These are phyloP conservation scores for Leishmania turanica DNA, from an alignment of 208 protist species.

Conservation along the genomic window DNA sequence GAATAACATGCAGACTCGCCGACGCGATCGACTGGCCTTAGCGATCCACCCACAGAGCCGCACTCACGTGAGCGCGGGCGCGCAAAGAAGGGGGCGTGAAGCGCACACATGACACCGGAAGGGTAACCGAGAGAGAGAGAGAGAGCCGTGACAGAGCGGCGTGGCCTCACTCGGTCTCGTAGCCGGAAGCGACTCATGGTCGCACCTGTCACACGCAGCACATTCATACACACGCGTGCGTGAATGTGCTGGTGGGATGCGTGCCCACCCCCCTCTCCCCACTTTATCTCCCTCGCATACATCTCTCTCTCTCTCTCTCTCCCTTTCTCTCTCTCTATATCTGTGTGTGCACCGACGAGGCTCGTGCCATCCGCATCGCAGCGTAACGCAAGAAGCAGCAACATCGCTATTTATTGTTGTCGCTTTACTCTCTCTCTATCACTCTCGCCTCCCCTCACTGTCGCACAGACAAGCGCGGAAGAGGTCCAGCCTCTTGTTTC, in stretches of 20 bases:
- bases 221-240: background rate
- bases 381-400: background rate
- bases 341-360: background rate
- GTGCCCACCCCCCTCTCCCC: background rate
- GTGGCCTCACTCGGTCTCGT: background rate
- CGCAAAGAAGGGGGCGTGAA: background rate
- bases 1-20: background rate
- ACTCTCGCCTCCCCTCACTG: background rate
- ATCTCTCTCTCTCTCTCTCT: background rate
- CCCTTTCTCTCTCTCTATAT: background rate
- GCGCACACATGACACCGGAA: background rate
- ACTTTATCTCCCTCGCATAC: background rate
- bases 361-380: background rate
- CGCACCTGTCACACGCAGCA: background rate
- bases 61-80: too few relatives aligned
- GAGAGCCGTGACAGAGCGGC: background rate
- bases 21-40: background rate
- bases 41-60: background rate
- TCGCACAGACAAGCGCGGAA: background rate
- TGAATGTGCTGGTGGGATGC: background rate
- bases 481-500: background rate
- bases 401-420: background rate
- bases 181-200: background rate
- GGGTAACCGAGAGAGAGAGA: background rate
- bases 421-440: background rate